phyloP scores from a whole-genome alignment of 1,284 basidiomycete genomes.

The Sanghuangporus sanghuang region DNA sequence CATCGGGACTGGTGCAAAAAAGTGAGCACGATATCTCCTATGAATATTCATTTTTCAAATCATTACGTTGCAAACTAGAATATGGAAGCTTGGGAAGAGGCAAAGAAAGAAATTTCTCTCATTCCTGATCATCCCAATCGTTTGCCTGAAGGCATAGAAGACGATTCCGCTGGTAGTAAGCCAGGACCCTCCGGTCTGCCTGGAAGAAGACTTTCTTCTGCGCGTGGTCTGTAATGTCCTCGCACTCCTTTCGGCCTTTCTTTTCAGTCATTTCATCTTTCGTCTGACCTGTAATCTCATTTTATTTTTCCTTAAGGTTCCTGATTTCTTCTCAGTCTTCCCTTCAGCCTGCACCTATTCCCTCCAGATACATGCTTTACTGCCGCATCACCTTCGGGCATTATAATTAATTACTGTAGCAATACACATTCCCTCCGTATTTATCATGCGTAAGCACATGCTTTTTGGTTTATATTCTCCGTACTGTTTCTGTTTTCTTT shows the following conservation, averaged over 20 bases:
- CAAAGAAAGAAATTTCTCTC: slow-evolving; percentile 83
- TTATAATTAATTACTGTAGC: slow-evolving; percentile 15
- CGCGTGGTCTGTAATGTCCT: slow-evolving; percentile 1
- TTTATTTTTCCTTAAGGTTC: not conserved
- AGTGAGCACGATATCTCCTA: slow-evolving; percentile 39
- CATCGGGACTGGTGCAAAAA: slow-evolving; percentile 96
- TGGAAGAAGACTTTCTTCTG: slow-evolving; percentile 10
- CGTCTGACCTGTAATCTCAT: not conserved
- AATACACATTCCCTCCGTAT: slow-evolving; percentile 3
- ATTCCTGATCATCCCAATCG: slow-evolving; percentile 87
- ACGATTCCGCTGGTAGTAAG: not conserved
- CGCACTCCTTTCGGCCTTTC: not conserved
- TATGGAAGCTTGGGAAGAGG: slow-evolving; percentile 94
- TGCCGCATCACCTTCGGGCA: slow-evolving; percentile 3
- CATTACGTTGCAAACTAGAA: slow-evolving; percentile 52
- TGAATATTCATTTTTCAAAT: slow-evolving; percentile 10
- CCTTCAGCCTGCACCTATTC: not conserved
- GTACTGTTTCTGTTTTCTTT: slow-evolving; percentile 5
- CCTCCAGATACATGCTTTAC: not conserved
- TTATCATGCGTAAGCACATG: slow-evolving; percentile 8
- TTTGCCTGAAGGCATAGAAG: slow-evolving; percentile 9
- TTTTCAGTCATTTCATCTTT: not conserved
- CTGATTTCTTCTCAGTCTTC: not conserved
- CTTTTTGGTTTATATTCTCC: slow-evolving; percentile 14
- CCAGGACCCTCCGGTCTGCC: not conserved